A percentile compares a stretch with the other conserved stretches of the same genome.
Evolutionary conservation across 306 rosid species (phyloP).

Genomic region (Coriaria nepalensis): DNA sequence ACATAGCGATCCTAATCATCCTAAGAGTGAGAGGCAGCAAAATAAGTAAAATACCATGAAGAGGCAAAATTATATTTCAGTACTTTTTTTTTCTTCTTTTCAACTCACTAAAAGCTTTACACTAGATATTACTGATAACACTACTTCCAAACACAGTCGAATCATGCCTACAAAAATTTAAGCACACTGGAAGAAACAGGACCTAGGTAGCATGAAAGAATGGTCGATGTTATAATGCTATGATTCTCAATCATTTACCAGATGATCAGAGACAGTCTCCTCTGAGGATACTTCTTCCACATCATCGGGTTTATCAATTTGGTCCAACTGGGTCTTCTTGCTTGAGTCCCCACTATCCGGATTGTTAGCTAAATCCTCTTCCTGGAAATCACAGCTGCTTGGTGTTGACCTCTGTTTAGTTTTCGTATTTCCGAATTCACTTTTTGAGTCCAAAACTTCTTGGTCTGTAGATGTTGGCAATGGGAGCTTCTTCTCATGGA

Average conservation of each 20-base stretch:
- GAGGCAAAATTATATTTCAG: constrained; percentile 47
- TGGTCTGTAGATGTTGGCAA: constrained; percentile 47
- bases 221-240: constrained; percentile 35
- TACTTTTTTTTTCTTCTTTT: too few relatives aligned
- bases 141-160: too few relatives aligned
- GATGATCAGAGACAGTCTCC: constrained; percentile 88
- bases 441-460: constrained; percentile 39
- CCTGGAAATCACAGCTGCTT: constrained; percentile 16
- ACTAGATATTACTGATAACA: constrained; percentile 18
- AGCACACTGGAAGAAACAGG: constrained; percentile 39
- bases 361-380: constrained; percentile 2
- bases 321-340: constrained; percentile 82
- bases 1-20: too few relatives aligned
- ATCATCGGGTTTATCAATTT: constrained; percentile 38
- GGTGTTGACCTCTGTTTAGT: constrained; percentile 28
- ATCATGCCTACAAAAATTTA: constrained; percentile 76
- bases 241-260: constrained; percentile 50
- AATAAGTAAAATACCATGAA: constrained; percentile 8
- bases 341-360: constrained; percentile 68
- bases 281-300: constrained; percentile 67
- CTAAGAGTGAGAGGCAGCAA: too few relatives aligned
- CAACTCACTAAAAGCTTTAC: constrained; percentile 39
- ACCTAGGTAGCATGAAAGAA: constrained; percentile 49
- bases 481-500: constrained; percentile 33
- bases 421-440: constrained; percentile 21